These are phyloP conservation scores for Casuarina cunninghamiana DNA, from an alignment of 306 rosid genomes.

Conservation along the genomic window DNA sequence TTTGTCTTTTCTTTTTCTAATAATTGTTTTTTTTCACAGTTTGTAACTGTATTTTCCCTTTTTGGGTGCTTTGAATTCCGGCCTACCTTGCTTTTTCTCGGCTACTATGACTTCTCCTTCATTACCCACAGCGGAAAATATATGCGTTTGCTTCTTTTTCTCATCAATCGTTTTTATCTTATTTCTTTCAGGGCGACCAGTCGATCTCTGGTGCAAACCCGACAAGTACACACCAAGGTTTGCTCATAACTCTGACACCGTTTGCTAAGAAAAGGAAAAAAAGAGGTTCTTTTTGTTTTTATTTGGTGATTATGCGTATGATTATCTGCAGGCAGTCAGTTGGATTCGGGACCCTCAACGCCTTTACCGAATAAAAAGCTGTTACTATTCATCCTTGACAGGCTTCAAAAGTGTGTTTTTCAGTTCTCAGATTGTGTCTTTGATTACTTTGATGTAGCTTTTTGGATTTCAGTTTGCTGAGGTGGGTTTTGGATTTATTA, in stretches of 20 bases:
- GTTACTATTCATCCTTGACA: constrained; percentile 59
- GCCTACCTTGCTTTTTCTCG: constrained; percentile 42
- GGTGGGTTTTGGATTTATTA: constrained; percentile 7
- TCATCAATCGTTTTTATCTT: constrained; percentile 5
- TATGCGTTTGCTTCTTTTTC: constrained; percentile 10
- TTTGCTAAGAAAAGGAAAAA: constrained; percentile 3
- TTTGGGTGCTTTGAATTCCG: constrained; percentile 43
- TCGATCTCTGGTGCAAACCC: constrained; percentile 42
- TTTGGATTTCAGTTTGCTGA: constrained; percentile 28
- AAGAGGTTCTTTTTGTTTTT: background rate
- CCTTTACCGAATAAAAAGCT: constrained; percentile 65
- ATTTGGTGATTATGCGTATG: constrained; percentile 12
- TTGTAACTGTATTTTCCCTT: constrained; percentile 39
- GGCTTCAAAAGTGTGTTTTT: constrained; percentile 64
- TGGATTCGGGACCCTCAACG: constrained; percentile 58
- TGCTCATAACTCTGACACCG: constrained; percentile 20
- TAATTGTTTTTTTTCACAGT: constrained; percentile 31
- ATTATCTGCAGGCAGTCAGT: constrained; percentile 42
- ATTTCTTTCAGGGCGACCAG: constrained; percentile 51
- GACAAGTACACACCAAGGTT: constrained; percentile 47
- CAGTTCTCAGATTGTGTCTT: constrained; percentile 30
- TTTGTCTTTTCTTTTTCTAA: constrained; percentile 51
- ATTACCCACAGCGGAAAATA: constrained; percentile 31
- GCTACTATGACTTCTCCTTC: constrained; percentile 36
- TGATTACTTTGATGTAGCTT: constrained; percentile 31